Evolutionary conservation across 441 rosid species (phyloP), one percentile per base, ranked within the genome.

Genomic region (Sinapis alba): DNA sequence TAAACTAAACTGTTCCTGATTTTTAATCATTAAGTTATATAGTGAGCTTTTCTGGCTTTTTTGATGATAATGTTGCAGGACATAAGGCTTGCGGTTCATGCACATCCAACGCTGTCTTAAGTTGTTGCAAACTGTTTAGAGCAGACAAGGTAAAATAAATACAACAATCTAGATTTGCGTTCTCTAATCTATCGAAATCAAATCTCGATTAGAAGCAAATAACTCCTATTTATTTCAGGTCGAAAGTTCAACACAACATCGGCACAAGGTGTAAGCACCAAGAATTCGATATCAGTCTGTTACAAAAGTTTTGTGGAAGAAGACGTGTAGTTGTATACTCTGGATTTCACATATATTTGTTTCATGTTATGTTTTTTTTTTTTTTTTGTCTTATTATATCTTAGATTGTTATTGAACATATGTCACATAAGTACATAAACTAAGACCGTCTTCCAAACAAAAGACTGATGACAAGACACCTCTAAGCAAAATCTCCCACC

Each of bases 91-190:
- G 96, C 97, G n/a, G 97, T 93, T 75, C 98, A 94, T 78, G 97
- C 97, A 38, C 98, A 91, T 85, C 98, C 96, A 20, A 93, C 98
- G 3, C 74, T 93, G 69, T 91, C 97, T 0, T 97, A 93, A 87
- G 98, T 89, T 68, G 86, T 91, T 26, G 98, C 19, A 96, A 93
- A 75, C 87, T 93, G 64, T 91, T 87, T 63, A 91, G 91, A 79
- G 84, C 94, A n/a, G 98, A 97, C 56, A 91, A 90, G 94, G 98
- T 90, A 73, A 82, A 65, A 65, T 1, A 68, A 11, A 68, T 76
- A 68, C 69, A 57, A 50, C n/a, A 57, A 30, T 27, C 19, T 10
- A 1, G 10, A 59, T 63, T 16, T 32, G n/a, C 34, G 16, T 64
- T 56, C 16, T 53, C 36, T 20, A 5, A 18, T 18, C 7, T 15